A percentile compares a stretch with the other conserved stretches of the same genome.
These are phyloP conservation scores for Helianthus annuus DNA, from an alignment of 129 eudicot genomes.

Conservation along the genomic window HanXRQr2.0-SUNRISE NC_035435.2:152805572-152806071, in stretches of 20 bases:
- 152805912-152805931: conserved; percentile 28
- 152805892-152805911: conserved; percentile 24
- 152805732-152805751: conserved; percentile 30
- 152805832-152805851: conserved; percentile 13
- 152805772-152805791: conserved; percentile 25
- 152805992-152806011: conserved; percentile 22
- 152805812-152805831: conserved; percentile 30
- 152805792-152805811: conserved; percentile 13
- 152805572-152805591: conserved; percentile 36
- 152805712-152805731: not conserved
- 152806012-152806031: conserved; percentile 29
- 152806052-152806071: conserved; percentile 4
- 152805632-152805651: conserved; percentile 15
- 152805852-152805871: not conserved
- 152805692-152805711: conserved; percentile 20
- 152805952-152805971: conserved; percentile 26
- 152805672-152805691: conserved; percentile 18
- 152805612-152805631: conserved; percentile 26
- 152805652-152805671: conserved; percentile 21
- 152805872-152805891: conserved; percentile 26
- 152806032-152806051: conserved; percentile 4
- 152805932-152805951: conserved; percentile 28
- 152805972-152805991: conserved; percentile 27
- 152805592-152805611: conserved; percentile 29
- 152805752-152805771: conserved; percentile 18